Evolutionary conservation across 2,329 filamentous ascomycete species (phyloP).

Genomic region (Nemania diffusa): DNA sequence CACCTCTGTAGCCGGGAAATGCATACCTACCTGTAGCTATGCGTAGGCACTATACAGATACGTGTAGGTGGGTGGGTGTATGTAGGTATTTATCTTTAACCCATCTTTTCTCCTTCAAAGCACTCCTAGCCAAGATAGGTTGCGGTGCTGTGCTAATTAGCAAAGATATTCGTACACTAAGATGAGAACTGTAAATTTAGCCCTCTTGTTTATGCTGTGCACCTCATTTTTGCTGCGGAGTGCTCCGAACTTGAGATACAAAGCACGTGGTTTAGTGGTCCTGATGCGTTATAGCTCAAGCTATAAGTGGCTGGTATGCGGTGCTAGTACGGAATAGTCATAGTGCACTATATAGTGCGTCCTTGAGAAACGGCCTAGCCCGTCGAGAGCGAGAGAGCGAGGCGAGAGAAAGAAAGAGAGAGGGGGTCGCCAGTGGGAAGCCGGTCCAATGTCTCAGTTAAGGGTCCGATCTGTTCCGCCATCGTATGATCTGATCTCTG

Average conservation of each 20-base stretch:
- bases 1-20: neutral
- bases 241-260: constrained; percentile 21
- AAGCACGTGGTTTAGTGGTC: constrained; percentile 32
- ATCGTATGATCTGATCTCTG: constrained; percentile 39
- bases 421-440: constrained; percentile 24
- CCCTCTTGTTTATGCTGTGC: neutral
- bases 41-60: neutral
- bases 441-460: constrained; percentile 34
- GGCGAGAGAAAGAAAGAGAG: neutral
- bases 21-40: neutral
- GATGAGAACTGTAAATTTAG: neutral
- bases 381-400: neutral
- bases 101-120: neutral
- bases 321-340: constrained; percentile 17
- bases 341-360: constrained; percentile 4
- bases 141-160: constrained; percentile 18
- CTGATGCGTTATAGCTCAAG: constrained; percentile 7
- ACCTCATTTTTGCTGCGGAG: constrained; percentile 19
- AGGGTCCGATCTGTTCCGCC: constrained; percentile 37
- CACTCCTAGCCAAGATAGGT: constrained; percentile 5
- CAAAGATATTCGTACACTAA: neutral
- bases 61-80: neutral
- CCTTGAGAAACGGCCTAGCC: constrained; percentile 19
- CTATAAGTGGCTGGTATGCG: constrained; percentile 12
- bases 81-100: neutral